These are phyloP conservation scores for Epichloe uncinata DNA, from an alignment of 2,329 filamentous ascomycete genomes.

Conservation along the genomic window DNA sequence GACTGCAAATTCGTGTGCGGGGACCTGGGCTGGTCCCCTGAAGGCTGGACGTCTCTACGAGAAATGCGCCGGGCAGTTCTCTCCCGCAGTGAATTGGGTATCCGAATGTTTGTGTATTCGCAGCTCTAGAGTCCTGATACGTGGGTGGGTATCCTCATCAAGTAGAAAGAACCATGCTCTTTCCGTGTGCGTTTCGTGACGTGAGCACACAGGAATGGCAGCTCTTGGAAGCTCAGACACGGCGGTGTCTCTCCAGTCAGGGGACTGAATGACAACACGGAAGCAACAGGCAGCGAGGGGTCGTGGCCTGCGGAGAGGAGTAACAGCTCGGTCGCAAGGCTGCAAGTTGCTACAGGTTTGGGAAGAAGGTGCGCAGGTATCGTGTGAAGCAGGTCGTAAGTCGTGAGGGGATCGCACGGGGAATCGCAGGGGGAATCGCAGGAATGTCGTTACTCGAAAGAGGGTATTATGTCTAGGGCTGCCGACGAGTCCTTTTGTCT, in stretches of 20 bases:
- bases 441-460: slow-evolving; percentile 3
- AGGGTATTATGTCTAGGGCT: background rate
- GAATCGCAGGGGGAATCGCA: too few relatives aligned
- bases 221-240: background rate
- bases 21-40: slow-evolving; percentile 25
- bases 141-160: slow-evolving; percentile 4
- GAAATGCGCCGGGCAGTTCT: slow-evolving; percentile 13
- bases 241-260: background rate
- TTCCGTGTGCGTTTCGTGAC: background rate
- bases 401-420: too few relatives aligned
- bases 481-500: background rate
- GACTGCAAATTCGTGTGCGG: slow-evolving; percentile 17
- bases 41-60: slow-evolving; percentile 10
- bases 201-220: background rate
- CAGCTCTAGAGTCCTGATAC: background rate
- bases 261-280: background rate
- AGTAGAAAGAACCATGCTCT: slow-evolving; percentile 8
- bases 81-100: background rate
- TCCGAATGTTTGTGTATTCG: background rate
- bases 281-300: background rate
- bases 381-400: background rate
- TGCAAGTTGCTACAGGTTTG: background rate
- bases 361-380: background rate
- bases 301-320: background rate
- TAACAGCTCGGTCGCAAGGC: background rate